Conservation (phyloP, 2,329 filamentous ascomycete genomes). For the Mollisia scopiformis region DNA sequence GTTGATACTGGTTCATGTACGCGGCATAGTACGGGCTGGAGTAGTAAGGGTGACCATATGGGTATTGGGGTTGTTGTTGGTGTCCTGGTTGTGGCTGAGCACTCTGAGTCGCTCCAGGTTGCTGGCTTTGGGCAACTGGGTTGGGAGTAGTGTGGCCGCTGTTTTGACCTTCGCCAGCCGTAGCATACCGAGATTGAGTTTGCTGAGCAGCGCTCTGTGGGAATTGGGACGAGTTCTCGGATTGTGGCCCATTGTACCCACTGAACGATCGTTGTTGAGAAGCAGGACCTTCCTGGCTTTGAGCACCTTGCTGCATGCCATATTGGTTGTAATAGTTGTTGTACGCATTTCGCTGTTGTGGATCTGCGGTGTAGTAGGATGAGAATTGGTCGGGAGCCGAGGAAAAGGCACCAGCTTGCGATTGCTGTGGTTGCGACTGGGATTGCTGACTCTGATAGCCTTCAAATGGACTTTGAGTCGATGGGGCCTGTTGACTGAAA, state of each 20-base stretch:
- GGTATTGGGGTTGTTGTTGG: slow-evolving; percentile 56
- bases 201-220: slow-evolving; percentile 73
- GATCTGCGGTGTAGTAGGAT: slow-evolving; percentile 80
- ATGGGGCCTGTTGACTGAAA: slow-evolving; percentile 75
- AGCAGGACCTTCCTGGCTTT: slow-evolving; percentile 71
- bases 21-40: slow-evolving; percentile 65
- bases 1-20: slow-evolving; percentile 58
- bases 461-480: slow-evolving; percentile 63
- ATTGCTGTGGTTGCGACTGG: slow-evolving; percentile 57
- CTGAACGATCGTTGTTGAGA: slow-evolving; percentile 77
- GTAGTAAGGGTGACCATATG: slow-evolving; percentile 62
- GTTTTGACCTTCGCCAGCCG: slow-evolving; percentile 70
- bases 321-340: slow-evolving; percentile 70
- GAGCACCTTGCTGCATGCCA: slow-evolving; percentile 50
- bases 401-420: slow-evolving; percentile 68
- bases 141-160: slow-evolving; percentile 92
- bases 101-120: slow-evolving; percentile 48
- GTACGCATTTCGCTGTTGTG: slow-evolving; percentile 75
- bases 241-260: slow-evolving; percentile 71
- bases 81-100: slow-evolving; percentile 46
- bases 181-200: slow-evolving; percentile 58
- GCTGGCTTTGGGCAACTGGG: slow-evolving; percentile 63
- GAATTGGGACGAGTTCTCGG: slow-evolving; percentile 67
- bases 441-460: slow-evolving; percentile 60
- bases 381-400: slow-evolving; percentile 80